These are phyloP conservation scores for Chaetomium olivaceum DNA, from an alignment of 2,329 filamentous ascomycete species.

Conservation along the genomic window DNA sequence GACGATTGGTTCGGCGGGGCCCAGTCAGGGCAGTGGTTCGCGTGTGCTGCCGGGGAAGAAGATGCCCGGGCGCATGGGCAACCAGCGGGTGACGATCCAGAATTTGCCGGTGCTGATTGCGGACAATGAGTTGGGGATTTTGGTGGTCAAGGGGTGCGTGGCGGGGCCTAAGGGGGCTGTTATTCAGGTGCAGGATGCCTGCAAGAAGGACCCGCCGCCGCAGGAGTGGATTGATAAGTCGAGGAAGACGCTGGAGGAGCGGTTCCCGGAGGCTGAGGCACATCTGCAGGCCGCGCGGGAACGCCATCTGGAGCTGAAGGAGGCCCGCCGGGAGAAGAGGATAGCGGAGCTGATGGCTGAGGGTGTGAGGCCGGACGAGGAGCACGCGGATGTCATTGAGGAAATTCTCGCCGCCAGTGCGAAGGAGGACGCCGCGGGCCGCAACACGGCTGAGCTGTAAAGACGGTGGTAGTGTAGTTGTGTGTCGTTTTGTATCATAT, in stretches of 20 bases:
- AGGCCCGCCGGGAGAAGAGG: slow-evolving; percentile 46
- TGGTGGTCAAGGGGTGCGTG: slow-evolving; percentile 84
- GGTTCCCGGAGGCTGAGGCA: slow-evolving; percentile 49
- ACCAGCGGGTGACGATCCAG: slow-evolving; percentile 83
- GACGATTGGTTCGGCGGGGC: slow-evolving; percentile 85
- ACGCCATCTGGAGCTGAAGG: slow-evolving; percentile 57
- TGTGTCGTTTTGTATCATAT: slow-evolving; percentile 27
- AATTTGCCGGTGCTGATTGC: slow-evolving; percentile 88
- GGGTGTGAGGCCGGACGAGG: slow-evolving; percentile 26
- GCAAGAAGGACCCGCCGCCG: slow-evolving; percentile 72
- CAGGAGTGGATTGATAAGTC: slow-evolving; percentile 52
- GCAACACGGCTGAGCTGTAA: slow-evolving; percentile 9
- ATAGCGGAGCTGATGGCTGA: slow-evolving; percentile 39
- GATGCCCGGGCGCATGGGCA: slow-evolving; percentile 96
- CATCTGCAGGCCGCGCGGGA: slow-evolving; percentile 51
- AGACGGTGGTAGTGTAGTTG: slow-evolving; percentile 6
- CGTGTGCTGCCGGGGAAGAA: slow-evolving; percentile 94
- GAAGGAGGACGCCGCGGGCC: slow-evolving; percentile 27
- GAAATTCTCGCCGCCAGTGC: slow-evolving; percentile 17
- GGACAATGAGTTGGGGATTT: slow-evolving; percentile 80
- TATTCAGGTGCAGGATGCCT: slow-evolving; percentile 84
- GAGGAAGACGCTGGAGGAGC: slow-evolving; percentile 46
- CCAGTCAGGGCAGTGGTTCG: slow-evolving; percentile 87
- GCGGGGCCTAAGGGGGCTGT: slow-evolving; percentile 85
- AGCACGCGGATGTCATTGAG: slow-evolving; percentile 27